phyloP scores from a whole-genome alignment of 257 asterid species.

The Primulina eburnea region DNA sequence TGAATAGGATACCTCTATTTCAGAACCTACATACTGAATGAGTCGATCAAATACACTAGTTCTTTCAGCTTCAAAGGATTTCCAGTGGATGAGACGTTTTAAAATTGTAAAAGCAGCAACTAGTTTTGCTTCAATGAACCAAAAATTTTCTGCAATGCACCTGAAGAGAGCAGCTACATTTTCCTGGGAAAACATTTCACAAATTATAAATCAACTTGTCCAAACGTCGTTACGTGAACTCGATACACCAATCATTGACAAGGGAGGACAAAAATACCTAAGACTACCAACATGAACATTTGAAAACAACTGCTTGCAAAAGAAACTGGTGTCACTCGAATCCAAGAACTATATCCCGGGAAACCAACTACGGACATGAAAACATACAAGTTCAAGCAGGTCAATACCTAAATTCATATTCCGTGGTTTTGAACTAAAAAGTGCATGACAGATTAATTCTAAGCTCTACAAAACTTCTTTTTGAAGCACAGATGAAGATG shows the following conservation, averaged over 20 bases:
- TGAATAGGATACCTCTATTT: slow-evolving; percentile 57
- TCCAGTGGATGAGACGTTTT: slow-evolving; percentile 80
- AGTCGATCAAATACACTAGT: slow-evolving; percentile 83
- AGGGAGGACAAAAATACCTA: not conserved
- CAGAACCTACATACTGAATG: slow-evolving; percentile 67
- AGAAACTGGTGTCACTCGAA: not conserved
- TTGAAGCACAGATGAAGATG: slow-evolving; percentile 6
- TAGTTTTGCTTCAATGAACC: slow-evolving; percentile 87
- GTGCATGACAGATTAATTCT: too few species aligned
- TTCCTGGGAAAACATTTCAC: too few species aligned
- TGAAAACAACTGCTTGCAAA: not conserved
- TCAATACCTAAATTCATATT: not conserved
- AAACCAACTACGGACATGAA: not conserved
- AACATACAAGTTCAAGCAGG: not conserved
- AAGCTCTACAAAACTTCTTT: not conserved
- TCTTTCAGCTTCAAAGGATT: slow-evolving; percentile 80
- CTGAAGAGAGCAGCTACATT: too few species aligned
- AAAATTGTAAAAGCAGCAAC: slow-evolving; percentile 81
- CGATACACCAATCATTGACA: not conserved
- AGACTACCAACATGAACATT: not conserved
- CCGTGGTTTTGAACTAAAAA: not conserved
- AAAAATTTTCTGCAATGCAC: slow-evolving; percentile 59
- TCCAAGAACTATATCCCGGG: not conserved
- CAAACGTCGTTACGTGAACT: not conserved
- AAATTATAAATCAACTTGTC: not conserved